A percentile compares a stretch with the other conserved stretches of the same genome.
These are phyloP conservation scores for Debaryomyces sp. DNA, from an alignment of 1,139 yeast genomes.

Conservation along the genomic window DNA sequence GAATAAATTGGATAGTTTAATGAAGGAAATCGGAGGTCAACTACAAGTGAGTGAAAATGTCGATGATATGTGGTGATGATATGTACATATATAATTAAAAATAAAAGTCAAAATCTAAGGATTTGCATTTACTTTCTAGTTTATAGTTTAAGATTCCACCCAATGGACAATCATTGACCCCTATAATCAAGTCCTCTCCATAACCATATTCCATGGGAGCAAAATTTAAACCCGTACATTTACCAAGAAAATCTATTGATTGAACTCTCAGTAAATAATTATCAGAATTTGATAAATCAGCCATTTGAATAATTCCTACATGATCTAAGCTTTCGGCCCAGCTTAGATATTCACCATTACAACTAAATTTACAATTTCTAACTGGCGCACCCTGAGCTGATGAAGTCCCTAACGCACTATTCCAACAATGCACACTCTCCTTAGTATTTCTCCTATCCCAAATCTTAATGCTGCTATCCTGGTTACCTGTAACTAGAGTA, in stretches of 20 bases:
- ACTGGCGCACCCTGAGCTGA: slow-evolving; percentile 45
- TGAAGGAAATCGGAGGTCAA: slow-evolving; percentile 42
- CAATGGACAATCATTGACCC: slow-evolving; percentile 56
- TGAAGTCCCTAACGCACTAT: slow-evolving; percentile 37
- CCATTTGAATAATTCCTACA: slow-evolving; percentile 50
- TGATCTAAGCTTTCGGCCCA: slow-evolving; percentile 68
- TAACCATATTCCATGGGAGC: slow-evolving; percentile 46
- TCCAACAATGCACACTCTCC: slow-evolving; percentile 34
- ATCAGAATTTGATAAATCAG: slow-evolving; percentile 24
- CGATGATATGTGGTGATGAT: slow-evolving; percentile 52
- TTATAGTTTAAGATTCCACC: slow-evolving; percentile 60
- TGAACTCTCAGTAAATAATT: slow-evolving; percentile 38
- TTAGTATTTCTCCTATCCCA: slow-evolving; percentile 50
- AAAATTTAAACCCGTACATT: slow-evolving; percentile 58
- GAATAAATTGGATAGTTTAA: slow-evolving; percentile 33
- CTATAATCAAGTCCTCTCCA: slow-evolving; percentile 54
- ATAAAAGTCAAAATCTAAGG: slow-evolving; percentile 45
- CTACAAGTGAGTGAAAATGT: slow-evolving; percentile 42
- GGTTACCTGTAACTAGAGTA: slow-evolving; percentile 57
- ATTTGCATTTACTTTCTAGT: slow-evolving; percentile 36
- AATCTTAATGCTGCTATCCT: slow-evolving; percentile 58
- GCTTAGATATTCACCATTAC: slow-evolving; percentile 45
- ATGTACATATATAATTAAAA: slow-evolving; percentile 26
- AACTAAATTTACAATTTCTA: slow-evolving; percentile 54
- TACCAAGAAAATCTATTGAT: slow-evolving; percentile 57